Evolutionary conservation across 345 rosid genomes (phyloP), one percentile per base, ranked within the genome.

Genomic region (Dimocarpus longan): DNA sequence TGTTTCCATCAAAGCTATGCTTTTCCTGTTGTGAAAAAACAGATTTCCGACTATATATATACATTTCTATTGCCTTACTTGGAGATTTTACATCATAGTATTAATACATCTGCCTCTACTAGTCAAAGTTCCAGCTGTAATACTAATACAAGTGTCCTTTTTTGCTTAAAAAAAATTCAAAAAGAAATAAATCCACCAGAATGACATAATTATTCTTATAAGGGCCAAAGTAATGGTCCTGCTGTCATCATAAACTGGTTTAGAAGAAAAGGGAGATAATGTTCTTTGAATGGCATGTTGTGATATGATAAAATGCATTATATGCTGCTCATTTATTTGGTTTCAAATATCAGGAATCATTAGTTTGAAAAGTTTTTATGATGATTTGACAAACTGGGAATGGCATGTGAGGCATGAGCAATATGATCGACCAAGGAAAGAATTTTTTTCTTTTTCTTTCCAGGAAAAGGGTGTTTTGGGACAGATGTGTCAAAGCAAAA

Each of bases 101-200:
- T 18, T 1, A 39, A 5, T 50, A 43, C 1, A 19, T 68, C 24
- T 9, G 16, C 21, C 28, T 68, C 56, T 3, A 5, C 6, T 54
- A 12, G 60, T 68, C 15, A 10, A 67, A 68, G 54, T 37, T 68
- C 72, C 32, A 68, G 72, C 26, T 68, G 72, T 42, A n/a, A 65
- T 5, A 28, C 3, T 19, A n/a, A 65, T 1, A 13, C 7, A 9
- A 7, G 66, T 7, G 10, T 60, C 24, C 28, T 22, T 21, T 60
- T 22, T 22, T 60, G 28, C 24, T 18, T 6, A n/a, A 60, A 24
- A 28, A 24, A 5, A 3, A n/a, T 24, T 11, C 26, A 11, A 63
- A n/a, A 60, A 60, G 10, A 43, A 18, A 24, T 40, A 42, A 11
- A 68, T 42, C 28, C 50, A 67, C 48, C 70, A 39, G 18, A 8